Evolutionary conservation across 805 yeast species (phyloP).

Genomic region (Yamadazyma laniorum): DNA sequence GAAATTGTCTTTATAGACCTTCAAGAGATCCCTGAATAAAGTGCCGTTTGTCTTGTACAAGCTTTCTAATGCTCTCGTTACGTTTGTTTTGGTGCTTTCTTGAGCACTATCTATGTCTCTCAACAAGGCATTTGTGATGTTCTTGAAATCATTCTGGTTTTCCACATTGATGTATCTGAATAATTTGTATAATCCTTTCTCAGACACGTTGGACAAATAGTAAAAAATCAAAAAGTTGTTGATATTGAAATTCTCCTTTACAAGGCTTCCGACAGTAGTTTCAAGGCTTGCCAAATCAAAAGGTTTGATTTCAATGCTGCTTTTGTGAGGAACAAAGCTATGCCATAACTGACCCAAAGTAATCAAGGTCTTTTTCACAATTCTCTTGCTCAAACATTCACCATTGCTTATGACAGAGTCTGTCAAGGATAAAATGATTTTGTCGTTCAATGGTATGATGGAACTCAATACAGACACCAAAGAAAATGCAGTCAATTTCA

Average conservation of each 20-base stretch:
- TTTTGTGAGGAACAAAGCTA: slow-evolving; percentile 3
- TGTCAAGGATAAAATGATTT: slow-evolving; percentile 31
- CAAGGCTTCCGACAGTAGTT: background rate
- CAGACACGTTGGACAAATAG: slow-evolving; percentile 25
- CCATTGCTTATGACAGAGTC: slow-evolving; percentile 26
- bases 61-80: slow-evolving; percentile 20
- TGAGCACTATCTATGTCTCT: slow-evolving; percentile 15
- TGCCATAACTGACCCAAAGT: slow-evolving; percentile 44
- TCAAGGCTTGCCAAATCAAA: slow-evolving; percentile 9
- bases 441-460: slow-evolving; percentile 56
- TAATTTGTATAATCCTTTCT: slow-evolving; percentile 18
- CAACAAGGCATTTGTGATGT: slow-evolving; percentile 16
- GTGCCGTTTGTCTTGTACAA: slow-evolving; percentile 18
- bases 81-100: slow-evolving; percentile 15
- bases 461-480: slow-evolving; percentile 74
- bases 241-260: slow-evolving; percentile 10
- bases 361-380: slow-evolving; percentile 33
- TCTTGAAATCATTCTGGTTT: slow-evolving; percentile 12
- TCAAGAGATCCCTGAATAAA: slow-evolving; percentile 21
- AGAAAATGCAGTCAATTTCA: slow-evolving; percentile 82
- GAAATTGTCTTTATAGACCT: slow-evolving; percentile 14
- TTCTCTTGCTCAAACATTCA: slow-evolving; percentile 18
- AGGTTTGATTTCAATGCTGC: background rate
- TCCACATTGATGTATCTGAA: slow-evolving; percentile 23
- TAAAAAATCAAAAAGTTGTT: slow-evolving; percentile 30